A percentile compares a stretch with the other conserved stretches of the same genome.
Conservation (phyloP, 371 early-diverging fungal species). For the Mucor velutinosus region DNA sequence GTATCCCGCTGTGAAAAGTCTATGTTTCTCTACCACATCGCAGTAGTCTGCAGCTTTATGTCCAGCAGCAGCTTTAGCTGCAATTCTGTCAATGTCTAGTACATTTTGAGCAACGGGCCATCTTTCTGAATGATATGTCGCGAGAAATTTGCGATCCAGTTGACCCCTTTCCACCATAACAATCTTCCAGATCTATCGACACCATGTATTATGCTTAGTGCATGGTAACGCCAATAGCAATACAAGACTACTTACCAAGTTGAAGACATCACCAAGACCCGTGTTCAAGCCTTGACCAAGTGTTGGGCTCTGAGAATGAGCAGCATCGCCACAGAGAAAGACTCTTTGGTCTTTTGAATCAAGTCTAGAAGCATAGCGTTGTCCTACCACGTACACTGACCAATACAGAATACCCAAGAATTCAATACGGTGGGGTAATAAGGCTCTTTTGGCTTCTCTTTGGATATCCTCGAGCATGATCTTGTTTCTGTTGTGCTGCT, state of each 20-base stretch:
- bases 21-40: slow-evolving; percentile 35
- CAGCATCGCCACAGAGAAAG: slow-evolving; percentile 51
- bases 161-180: slow-evolving; percentile 39
- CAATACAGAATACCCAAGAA: slow-evolving; percentile 50
- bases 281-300: slow-evolving; percentile 50
- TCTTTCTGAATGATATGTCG: slow-evolving; percentile 39
- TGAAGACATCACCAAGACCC: slow-evolving; percentile 50
- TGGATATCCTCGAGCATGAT: slow-evolving; percentile 53
- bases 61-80: slow-evolving; percentile 44
- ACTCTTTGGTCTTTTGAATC: slow-evolving; percentile 35
- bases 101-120: slow-evolving; percentile 43
- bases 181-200: slow-evolving; percentile 41
- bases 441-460: slow-evolving; percentile 47
- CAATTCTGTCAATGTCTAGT: slow-evolving; percentile 37
- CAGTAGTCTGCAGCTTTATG: slow-evolving; percentile 36
- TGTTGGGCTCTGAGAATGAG: slow-evolving; percentile 50
- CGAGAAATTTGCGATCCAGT: slow-evolving; percentile 21
- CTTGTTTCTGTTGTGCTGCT: slow-evolving; percentile 48
- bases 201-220: not conserved
- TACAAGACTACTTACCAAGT: slow-evolving; percentile 28
- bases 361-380: slow-evolving; percentile 35
- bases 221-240: not conserved
- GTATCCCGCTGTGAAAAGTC: slow-evolving; percentile 44
- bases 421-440: slow-evolving; percentile 48
- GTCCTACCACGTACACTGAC: slow-evolving; percentile 52